phyloP scores from a whole-genome alignment of 345 rosid genomes.

The Mangifera indica region DNA sequence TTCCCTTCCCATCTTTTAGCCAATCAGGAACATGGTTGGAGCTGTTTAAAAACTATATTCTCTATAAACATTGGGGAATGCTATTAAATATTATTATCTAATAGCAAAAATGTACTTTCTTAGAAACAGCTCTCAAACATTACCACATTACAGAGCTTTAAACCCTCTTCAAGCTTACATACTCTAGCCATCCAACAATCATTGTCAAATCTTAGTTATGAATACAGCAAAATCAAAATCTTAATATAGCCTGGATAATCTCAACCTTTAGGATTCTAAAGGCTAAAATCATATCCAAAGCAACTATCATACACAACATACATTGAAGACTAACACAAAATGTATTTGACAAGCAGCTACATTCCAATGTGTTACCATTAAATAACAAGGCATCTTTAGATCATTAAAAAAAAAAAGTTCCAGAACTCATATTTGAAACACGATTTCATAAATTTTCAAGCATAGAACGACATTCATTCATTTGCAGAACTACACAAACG shows the following conservation, averaged over 20 bases:
- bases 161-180: no score
- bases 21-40: neutral
- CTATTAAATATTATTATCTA: neutral
- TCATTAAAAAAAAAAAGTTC: neutral
- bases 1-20: no score
- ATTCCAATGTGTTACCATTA: neutral
- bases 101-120: neutral
- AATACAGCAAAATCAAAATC: neutral
- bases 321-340: neutral
- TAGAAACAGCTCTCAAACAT: neutral
- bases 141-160: neutral
- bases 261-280: neutral
- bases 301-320: neutral
- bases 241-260: neutral
- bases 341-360: neutral
- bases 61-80: neutral
- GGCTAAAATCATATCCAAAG: neutral
- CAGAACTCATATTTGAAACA: neutral
- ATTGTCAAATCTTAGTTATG: neutral
- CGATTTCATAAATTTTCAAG: neutral
- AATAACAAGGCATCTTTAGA: neutral
- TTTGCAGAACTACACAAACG: neutral
- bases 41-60: neutral
- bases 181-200: neutral
- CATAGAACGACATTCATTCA: neutral